Evolutionary conservation across 1,284 basidiomycete species (phyloP).

Genomic region (Jaminaea rosea): DNA sequence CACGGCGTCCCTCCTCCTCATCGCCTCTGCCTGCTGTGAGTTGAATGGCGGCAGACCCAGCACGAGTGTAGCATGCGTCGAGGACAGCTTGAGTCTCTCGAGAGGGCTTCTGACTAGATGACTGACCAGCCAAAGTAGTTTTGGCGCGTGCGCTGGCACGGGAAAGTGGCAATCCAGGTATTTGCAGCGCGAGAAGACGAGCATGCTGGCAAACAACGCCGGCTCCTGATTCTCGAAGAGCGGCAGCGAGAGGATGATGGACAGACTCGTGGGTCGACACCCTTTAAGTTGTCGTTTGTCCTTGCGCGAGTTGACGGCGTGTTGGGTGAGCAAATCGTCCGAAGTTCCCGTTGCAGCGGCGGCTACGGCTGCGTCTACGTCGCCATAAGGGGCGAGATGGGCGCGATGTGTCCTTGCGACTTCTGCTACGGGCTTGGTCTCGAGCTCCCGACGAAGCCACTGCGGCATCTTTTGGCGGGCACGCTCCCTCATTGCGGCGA

Average conservation of each 20-base stretch:
- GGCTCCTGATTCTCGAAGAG: conserved; percentile 39
- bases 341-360: conserved; percentile 1
- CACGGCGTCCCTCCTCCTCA: neutral
- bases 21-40: neutral
- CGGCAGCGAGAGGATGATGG: conserved; percentile 35
- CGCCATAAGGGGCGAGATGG: conserved; percentile 15
- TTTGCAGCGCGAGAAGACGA: conserved; percentile 34
- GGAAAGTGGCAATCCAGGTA: conserved; percentile 37
- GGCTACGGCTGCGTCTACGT: conserved; percentile 5
- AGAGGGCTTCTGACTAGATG: conserved; percentile 21
- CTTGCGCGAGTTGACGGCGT: neutral
- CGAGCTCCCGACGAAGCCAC: conserved; percentile 38
- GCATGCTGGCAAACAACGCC: conserved; percentile 30
- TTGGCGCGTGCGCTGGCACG: conserved; percentile 21
- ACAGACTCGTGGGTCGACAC: conserved; percentile 29
- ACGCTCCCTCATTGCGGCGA: conserved; percentile 5
- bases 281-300: neutral
- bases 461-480: conserved; percentile 29
- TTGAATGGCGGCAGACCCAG: conserved; percentile 23
- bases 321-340: neutral
- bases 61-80: conserved; percentile 27
- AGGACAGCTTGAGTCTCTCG: conserved; percentile 27
- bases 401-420: conserved; percentile 32
- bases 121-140: conserved; percentile 21
- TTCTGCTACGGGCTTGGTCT: conserved; percentile 14